A percentile compares a stretch with the other conserved stretches of the same genome.
These are phyloP conservation scores for Boletus sp. DNA, from an alignment of 1,284 basidiomycete genomes.

Conservation along the genomic window DNA sequence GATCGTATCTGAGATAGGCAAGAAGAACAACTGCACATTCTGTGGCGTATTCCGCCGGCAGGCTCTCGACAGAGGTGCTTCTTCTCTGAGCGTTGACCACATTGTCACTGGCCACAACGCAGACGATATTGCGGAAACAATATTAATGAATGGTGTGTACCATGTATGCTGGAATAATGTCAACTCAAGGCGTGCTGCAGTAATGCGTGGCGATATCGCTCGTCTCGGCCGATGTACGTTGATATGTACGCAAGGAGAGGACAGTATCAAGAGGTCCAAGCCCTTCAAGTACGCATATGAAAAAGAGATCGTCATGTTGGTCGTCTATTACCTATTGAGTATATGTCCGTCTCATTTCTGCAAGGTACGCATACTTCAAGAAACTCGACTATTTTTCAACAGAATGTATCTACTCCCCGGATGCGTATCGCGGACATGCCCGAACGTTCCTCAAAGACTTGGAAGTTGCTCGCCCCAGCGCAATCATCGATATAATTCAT, in stretches of 20 bases:
- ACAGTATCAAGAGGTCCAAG: conserved; percentile 94
- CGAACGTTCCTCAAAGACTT: conserved; percentile 93
- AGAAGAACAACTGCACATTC: conserved; percentile 98
- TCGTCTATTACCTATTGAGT: conserved; percentile 7
- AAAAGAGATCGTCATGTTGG: conserved; percentile 98
- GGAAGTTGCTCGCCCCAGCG: conserved; percentile 88
- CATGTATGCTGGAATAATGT: neutral
- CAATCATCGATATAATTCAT: conserved; percentile 97
- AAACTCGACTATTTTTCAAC: conserved; percentile 99
- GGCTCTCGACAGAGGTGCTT: conserved; percentile 92
- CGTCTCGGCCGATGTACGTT: conserved; percentile 90
- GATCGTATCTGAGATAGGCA: conserved; percentile 91
- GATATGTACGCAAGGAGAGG: conserved; percentile 90
- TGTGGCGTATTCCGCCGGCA: conserved; percentile 97
- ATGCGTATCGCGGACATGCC: conserved; percentile 96
- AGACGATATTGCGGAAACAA: conserved; percentile 98
- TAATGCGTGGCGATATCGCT: conserved; percentile 96
- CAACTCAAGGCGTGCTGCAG: conserved; percentile 40
- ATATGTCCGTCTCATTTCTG: conserved; percentile 6
- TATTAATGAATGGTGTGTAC: conserved; percentile 94
- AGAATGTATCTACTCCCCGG: conserved; percentile 98
- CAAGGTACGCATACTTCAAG: conserved; percentile 97
- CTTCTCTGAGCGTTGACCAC: conserved; percentile 87
- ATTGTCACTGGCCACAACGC: conserved; percentile 99
- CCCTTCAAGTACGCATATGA: conserved; percentile 99